phyloP scores from a whole-genome alignment of 129 eudicot genomes.

The Centaurea solstitialis region DNA sequence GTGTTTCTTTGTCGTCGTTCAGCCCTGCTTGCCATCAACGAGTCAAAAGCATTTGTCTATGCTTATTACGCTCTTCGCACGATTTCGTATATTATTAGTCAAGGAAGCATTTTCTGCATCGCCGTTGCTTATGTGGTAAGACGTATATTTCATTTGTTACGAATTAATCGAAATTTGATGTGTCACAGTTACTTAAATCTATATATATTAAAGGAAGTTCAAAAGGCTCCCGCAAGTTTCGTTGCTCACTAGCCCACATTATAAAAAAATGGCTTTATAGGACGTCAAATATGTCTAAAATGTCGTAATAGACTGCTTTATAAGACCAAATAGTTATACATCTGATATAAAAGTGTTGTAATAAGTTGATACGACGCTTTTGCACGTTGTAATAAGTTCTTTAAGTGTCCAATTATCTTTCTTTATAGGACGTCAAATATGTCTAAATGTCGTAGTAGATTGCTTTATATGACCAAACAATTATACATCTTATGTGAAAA shows the following conservation, averaged over 20 bases:
- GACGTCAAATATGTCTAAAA: too few relatives aligned
- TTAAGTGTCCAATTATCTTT: not conserved
- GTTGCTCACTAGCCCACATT: not conserved
- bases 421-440: too few relatives aligned
- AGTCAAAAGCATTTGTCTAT: slow-evolving; percentile 75
- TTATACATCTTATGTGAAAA: too few relatives aligned
- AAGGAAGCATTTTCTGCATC: slow-evolving; percentile 98
- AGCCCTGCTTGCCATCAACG: slow-evolving; percentile 76
- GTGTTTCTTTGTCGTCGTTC: slow-evolving; percentile 29
- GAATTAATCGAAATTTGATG: not conserved
- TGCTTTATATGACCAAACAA: too few relatives aligned
- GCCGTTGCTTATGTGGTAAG: slow-evolving; percentile 97
- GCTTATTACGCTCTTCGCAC: slow-evolving; percentile 87
- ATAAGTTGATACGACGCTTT: too few relatives aligned
- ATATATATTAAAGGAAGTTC: not conserved
- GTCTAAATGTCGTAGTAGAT: too few relatives aligned
- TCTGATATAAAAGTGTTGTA: not conserved
- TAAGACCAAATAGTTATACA: not conserved
- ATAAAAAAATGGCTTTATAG: not conserved
- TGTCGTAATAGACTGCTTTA: not conserved
- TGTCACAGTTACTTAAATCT: not conserved
- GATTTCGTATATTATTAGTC: slow-evolving; percentile 81
- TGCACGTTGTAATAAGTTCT: not conserved
- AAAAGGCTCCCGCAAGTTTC: not conserved
- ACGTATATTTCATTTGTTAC: slow-evolving; percentile 8